These are phyloP conservation scores for Telopea speciosissima DNA, from an alignment of 177 flowering plant genomes.

Conservation along the genomic window DNA sequence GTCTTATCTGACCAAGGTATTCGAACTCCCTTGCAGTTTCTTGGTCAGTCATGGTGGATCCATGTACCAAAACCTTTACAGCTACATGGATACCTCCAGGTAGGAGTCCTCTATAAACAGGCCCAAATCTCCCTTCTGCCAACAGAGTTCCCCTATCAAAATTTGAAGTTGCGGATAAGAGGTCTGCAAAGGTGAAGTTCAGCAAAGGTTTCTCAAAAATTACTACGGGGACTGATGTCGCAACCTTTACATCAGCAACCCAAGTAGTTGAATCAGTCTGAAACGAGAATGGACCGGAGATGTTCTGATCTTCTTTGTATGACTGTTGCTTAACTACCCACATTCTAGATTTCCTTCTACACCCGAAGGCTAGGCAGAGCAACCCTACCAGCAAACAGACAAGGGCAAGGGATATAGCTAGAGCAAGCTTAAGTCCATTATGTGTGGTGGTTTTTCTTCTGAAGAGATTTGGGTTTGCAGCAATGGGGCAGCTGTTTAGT, in stretches of 20 bases:
- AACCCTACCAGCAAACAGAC: slow-evolving; percentile 48
- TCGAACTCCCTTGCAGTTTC: slow-evolving; percentile 84
- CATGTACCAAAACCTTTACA: slow-evolving; percentile 73
- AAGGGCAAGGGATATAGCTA: slow-evolving; percentile 49
- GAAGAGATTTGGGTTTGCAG: slow-evolving; percentile 54
- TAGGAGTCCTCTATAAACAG: slow-evolving; percentile 78
- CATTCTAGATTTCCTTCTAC: slow-evolving; percentile 45
- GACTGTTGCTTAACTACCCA: slow-evolving; percentile 65
- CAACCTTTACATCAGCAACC: slow-evolving; percentile 90
- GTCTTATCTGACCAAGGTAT: slow-evolving; percentile 73
- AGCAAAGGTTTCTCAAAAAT: slow-evolving; percentile 85
- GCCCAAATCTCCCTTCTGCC: slow-evolving; percentile 89
- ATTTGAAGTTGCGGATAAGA: slow-evolving; percentile 79
- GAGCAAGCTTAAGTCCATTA: slow-evolving; percentile 49
- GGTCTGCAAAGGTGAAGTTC: slow-evolving; percentile 80
- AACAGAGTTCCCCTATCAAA: slow-evolving; percentile 76
- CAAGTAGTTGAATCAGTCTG: slow-evolving; percentile 89
- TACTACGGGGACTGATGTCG: slow-evolving; percentile 67
- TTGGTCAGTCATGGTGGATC: slow-evolving; percentile 69
- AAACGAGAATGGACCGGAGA: slow-evolving; percentile 89
- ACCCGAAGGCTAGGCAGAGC: slow-evolving; percentile 58
- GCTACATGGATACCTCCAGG: slow-evolving; percentile 90
- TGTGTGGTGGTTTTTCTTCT: slow-evolving; percentile 30
- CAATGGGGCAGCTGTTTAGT: slow-evolving; percentile 64
- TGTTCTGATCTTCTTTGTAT: slow-evolving; percentile 55